Evolutionary conservation across 2,329 filamentous ascomycete genomes (phyloP).

Genomic region (Curvularia sp.): DNA sequence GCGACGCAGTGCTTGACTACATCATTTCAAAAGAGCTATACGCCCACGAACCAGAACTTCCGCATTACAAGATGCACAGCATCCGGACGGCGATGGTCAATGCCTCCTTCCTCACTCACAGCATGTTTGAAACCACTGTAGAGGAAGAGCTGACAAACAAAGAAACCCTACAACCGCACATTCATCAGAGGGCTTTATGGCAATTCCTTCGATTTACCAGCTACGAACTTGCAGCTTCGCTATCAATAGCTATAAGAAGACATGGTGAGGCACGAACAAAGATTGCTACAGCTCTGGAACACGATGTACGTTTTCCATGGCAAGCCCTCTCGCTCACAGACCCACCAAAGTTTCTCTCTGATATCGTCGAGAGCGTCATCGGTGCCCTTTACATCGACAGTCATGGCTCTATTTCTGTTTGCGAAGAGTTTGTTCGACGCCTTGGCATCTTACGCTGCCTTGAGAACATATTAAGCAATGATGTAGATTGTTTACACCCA

Average conservation of each 20-base stretch:
- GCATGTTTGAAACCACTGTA: constrained; percentile 67
- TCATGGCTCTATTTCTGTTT: constrained; percentile 49
- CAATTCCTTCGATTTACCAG: constrained; percentile 70
- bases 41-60: constrained; percentile 55
- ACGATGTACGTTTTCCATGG: constrained; percentile 75
- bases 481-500: constrained; percentile 63
- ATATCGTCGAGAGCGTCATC: constrained; percentile 76
- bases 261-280: constrained; percentile 58
- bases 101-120: constrained; percentile 77
- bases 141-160: constrained; percentile 45
- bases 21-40: constrained; percentile 72
- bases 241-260: constrained; percentile 54
- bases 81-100: constrained; percentile 81
- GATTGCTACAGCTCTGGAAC: constrained; percentile 60
- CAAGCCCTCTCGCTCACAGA: constrained; percentile 67
- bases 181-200: constrained; percentile 62
- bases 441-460: constrained; percentile 72
- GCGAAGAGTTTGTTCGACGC: constrained; percentile 65
- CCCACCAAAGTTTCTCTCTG: constrained; percentile 35
- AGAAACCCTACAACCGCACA: constrained; percentile 39
- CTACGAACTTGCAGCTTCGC: constrained; percentile 56
- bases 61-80: constrained; percentile 72
- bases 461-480: constrained; percentile 62
- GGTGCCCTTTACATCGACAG: constrained; percentile 86
- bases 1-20: constrained; percentile 83